These are phyloP conservation scores for Senna tora DNA, from an alignment of 306 rosid genomes.

Conservation along the genomic window DNA sequence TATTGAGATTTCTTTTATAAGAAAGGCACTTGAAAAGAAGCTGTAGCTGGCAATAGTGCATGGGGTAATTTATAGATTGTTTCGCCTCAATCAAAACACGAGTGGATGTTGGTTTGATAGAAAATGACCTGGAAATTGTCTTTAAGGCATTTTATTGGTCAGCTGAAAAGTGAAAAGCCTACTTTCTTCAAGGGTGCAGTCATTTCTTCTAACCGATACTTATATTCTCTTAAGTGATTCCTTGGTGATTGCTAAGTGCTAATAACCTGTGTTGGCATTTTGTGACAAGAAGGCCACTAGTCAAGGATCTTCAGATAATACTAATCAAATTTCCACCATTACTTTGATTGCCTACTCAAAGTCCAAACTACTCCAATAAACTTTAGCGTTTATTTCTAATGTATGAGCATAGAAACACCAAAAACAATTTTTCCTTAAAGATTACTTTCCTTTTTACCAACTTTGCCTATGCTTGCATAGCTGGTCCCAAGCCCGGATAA, in stretches of 20 bases:
- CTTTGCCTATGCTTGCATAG: no score
- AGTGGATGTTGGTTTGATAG: background rate
- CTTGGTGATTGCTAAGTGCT: background rate
- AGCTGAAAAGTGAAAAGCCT: background rate
- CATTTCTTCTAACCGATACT: background rate
- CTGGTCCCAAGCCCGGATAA: no score
- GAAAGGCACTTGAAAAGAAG: slow-evolving; percentile 25
- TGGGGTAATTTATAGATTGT: background rate
- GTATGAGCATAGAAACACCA: background rate
- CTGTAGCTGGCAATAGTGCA: background rate
- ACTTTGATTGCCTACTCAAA: background rate
- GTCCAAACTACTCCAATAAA: background rate
- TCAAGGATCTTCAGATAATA: background rate
- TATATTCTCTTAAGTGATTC: background rate
- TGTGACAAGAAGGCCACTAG: background rate
- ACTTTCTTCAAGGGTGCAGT: background rate
- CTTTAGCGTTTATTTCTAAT: background rate
- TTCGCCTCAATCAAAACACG: background rate
- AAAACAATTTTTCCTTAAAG: background rate
- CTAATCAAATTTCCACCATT: background rate
- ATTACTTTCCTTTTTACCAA: background rate
- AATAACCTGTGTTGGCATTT: background rate
- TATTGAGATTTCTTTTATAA: slow-evolving; percentile 27
- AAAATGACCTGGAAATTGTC: background rate
- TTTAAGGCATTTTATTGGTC: background rate